phyloP scores from a whole-genome alignment of 495 filamentous ascomycete genomes.

The Neurospora terricola region DNA sequence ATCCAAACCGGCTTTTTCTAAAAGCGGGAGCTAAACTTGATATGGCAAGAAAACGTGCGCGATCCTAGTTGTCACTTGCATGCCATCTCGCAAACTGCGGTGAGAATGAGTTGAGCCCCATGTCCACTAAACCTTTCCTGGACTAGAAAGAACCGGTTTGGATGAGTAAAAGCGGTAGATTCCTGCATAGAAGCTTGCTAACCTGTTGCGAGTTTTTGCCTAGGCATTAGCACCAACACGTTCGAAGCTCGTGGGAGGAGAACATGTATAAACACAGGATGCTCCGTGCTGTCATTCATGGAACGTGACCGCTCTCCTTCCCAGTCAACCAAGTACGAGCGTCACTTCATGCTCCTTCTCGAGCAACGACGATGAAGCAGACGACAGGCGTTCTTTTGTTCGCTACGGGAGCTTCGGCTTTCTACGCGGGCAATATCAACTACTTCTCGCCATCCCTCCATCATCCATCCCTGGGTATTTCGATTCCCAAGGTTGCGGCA shows the following conservation, averaged over 20 bases:
- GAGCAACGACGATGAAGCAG: neutral
- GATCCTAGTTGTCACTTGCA: neutral
- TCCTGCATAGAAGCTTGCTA: neutral
- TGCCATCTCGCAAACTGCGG: neutral
- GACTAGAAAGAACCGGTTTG: too few relatives aligned
- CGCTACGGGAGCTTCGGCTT: slow-evolving; percentile 10
- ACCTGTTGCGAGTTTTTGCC: neutral
- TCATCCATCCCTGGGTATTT: slow-evolving; percentile 47
- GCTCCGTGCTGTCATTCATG: neutral
- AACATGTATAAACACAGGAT: neutral
- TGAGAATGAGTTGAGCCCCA: neutral
- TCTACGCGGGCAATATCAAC: slow-evolving; percentile 43
- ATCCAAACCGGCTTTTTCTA: neutral
- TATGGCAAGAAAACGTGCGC: neutral
- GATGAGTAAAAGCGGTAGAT: neutral
- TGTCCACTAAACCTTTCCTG: too few relatives aligned
- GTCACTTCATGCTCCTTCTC: neutral
- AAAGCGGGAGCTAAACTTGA: neutral
- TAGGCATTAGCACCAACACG: neutral
- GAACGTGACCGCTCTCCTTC: neutral
- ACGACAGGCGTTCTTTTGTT: neutral
- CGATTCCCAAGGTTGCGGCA: slow-evolving; percentile 34
- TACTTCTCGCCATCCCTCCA: slow-evolving; percentile 49
- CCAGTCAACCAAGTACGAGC: neutral
- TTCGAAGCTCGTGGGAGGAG: neutral